phyloP scores from a whole-genome alignment of 2,329 filamentous ascomycete genomes.

The Gaeumannomyces tritici region DNA sequence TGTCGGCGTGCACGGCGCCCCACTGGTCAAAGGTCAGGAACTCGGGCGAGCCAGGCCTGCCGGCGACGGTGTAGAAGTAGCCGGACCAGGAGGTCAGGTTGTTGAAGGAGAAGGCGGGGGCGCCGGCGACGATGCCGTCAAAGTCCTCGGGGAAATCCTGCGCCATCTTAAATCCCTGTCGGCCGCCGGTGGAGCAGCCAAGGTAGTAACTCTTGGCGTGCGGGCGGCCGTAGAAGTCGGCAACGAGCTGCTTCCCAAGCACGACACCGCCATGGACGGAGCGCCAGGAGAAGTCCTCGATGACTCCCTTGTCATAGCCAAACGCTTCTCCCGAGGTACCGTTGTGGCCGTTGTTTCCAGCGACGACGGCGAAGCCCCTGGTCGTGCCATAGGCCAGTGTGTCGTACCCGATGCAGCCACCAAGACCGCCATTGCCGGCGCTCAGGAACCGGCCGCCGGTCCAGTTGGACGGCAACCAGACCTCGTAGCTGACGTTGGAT shows the following conservation, averaged over 20 bases:
- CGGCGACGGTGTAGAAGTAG: conserved; percentile 35
- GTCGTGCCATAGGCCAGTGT: conserved; percentile 18
- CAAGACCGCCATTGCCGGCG: conserved; percentile 21
- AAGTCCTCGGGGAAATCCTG: conserved; percentile 45
- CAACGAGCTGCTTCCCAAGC: conserved; percentile 34
- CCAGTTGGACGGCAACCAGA: conserved; percentile 27
- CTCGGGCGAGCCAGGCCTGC: conserved; percentile 25
- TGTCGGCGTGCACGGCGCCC: conserved; percentile 32
- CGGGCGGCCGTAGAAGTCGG: conserved; percentile 34
- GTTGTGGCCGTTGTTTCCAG: conserved; percentile 33
- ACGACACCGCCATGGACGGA: conserved; percentile 37
- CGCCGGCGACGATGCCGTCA: conserved; percentile 43
- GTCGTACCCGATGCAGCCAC: conserved; percentile 28
- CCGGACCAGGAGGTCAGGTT: conserved; percentile 33
- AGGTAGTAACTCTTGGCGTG: conserved; percentile 41
- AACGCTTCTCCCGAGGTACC: conserved; percentile 24
- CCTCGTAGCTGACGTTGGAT: conserved; percentile 34
- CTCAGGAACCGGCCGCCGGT: conserved; percentile 22
- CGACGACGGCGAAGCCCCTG: conserved; percentile 28
- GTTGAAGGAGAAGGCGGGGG: conserved; percentile 38
- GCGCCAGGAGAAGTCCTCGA: conserved; percentile 26
- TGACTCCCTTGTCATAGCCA: conserved; percentile 23
- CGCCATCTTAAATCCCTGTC: conserved; percentile 44
- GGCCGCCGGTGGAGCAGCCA: conserved; percentile 49
- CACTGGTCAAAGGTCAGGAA: conserved; percentile 27